phyloP scores from a whole-genome alignment of 768 basidiomycete genomes.

The Melanogaster broomeanus region DNA sequence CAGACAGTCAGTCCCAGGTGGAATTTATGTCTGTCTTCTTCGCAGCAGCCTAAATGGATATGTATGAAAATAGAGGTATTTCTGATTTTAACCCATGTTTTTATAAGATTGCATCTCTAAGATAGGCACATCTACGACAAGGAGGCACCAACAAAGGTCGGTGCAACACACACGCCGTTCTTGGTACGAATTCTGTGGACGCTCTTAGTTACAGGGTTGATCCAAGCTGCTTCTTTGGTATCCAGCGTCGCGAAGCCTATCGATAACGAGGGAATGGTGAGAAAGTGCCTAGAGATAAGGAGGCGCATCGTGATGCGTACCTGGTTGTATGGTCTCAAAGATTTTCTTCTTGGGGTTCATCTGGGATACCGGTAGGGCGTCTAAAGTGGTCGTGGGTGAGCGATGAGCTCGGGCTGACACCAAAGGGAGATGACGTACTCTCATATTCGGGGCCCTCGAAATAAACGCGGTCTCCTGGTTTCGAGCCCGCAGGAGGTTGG shows the following conservation, averaged over 20 bases:
- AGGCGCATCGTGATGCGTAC: conserved; percentile 36
- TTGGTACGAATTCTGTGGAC: conserved; percentile 87
- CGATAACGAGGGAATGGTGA: background rate
- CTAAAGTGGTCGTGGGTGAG: conserved; percentile 35
- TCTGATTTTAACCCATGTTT: background rate
- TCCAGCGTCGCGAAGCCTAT: conserved; percentile 88
- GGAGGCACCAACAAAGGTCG: conserved; percentile 86
- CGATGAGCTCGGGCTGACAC: background rate
- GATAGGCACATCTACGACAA: conserved; percentile 61
- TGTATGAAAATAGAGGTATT: background rate
- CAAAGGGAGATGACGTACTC: conserved; percentile 44
- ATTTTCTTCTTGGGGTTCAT: conserved; percentile 99
- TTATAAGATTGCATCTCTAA: background rate
- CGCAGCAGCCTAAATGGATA: background rate
- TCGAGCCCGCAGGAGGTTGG: conserved; percentile 79
- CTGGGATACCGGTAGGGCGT: conserved; percentile 69
- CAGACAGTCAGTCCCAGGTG: background rate
- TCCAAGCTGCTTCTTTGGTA: conserved; percentile 80
- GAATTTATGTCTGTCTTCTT: background rate
- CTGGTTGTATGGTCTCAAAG: conserved; percentile 95
- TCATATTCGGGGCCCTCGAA: conserved; percentile 92
- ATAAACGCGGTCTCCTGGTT: conserved; percentile 92
- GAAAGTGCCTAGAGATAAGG: conserved; percentile 2
- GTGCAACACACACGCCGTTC: conserved; percentile 78
- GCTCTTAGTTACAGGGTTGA: conserved; percentile 77